Conservation (phyloP, 1,139 yeast species). For the Diutina pseudorugosa region DNA sequence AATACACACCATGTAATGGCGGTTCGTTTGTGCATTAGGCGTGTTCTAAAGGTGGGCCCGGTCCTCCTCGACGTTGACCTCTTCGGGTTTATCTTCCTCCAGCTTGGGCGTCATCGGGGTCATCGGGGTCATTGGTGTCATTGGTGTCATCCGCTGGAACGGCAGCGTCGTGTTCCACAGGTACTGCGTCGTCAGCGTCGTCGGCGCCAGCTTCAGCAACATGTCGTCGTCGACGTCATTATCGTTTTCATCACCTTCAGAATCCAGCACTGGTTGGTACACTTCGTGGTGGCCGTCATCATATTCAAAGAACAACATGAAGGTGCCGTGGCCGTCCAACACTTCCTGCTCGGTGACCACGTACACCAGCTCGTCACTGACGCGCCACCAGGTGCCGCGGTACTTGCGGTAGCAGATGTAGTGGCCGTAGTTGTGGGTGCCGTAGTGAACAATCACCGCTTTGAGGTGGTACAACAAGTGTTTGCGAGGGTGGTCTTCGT, state of each 20-base stretch:
- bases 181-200: neutral
- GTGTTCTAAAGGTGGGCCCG: neutral
- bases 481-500: neutral
- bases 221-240: neutral
- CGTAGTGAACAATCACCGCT: conserved; percentile 84
- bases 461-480: conserved; percentile 50
- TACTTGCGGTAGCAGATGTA: conserved; percentile 75
- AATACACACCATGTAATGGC: no score
- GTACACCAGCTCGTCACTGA: conserved; percentile 80
- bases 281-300: conserved; percentile 24
- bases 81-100: neutral
- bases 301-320: conserved; percentile 79
- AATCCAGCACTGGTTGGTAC: neutral
- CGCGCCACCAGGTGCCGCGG: conserved; percentile 89
- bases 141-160: neutral
- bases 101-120: neutral
- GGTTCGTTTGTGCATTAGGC: no score
- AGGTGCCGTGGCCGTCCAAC: conserved; percentile 71
- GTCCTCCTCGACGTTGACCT: neutral
- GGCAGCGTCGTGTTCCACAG: neutral
- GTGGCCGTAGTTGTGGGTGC: conserved; percentile 92
- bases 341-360: conserved; percentile 75
- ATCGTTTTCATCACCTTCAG: neutral
- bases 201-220: conserved; percentile 2
- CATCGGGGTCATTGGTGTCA: neutral